Percentiles rank a stretch among this genome's conserved stretches.
Evolutionary conservation across 805 yeast genomes (phyloP).

Genomic region (Starmera caribaea): DNA sequence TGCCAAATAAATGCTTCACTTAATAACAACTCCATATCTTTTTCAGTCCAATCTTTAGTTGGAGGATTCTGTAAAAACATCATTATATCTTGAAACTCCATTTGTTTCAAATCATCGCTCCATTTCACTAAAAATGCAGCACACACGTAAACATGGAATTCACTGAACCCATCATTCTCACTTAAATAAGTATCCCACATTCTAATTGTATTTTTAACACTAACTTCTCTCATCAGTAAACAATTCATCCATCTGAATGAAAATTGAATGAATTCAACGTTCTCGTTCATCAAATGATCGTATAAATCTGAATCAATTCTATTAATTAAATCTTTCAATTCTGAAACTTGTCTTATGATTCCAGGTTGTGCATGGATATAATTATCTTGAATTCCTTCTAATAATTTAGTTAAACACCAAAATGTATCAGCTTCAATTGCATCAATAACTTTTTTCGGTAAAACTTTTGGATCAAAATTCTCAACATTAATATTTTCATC

Average conservation of each 20-base stretch:
- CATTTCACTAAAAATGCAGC: slow-evolving; percentile 92
- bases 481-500: slow-evolving; percentile 39
- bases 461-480: slow-evolving; percentile 47
- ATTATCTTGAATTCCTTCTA: slow-evolving; percentile 94
- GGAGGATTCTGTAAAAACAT: slow-evolving; percentile 89
- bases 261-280: slow-evolving; percentile 91
- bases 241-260: slow-evolving; percentile 99
- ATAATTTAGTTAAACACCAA: slow-evolving; percentile 88
- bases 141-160: slow-evolving; percentile 93
- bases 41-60: slow-evolving; percentile 75
- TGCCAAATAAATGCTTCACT: slow-evolving; percentile 98
- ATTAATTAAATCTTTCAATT: slow-evolving; percentile 63
- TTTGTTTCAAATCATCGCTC: slow-evolving; percentile 63
- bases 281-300: slow-evolving; percentile 67
- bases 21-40: slow-evolving; percentile 81
- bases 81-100: slow-evolving; percentile 93
- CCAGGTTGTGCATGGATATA: slow-evolving; percentile 99
- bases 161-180: slow-evolving; percentile 72
- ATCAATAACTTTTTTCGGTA: slow-evolving; percentile 51
- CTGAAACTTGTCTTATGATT: slow-evolving; percentile 81
- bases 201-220: slow-evolving; percentile 66
- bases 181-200: slow-evolving; percentile 97
- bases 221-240: slow-evolving; percentile 86
- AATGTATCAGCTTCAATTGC: slow-evolving; percentile 91
- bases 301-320: slow-evolving; percentile 71